Conservation (phyloP, 768 basidiomycete genomes). For the Boletus insuetus region DNA sequence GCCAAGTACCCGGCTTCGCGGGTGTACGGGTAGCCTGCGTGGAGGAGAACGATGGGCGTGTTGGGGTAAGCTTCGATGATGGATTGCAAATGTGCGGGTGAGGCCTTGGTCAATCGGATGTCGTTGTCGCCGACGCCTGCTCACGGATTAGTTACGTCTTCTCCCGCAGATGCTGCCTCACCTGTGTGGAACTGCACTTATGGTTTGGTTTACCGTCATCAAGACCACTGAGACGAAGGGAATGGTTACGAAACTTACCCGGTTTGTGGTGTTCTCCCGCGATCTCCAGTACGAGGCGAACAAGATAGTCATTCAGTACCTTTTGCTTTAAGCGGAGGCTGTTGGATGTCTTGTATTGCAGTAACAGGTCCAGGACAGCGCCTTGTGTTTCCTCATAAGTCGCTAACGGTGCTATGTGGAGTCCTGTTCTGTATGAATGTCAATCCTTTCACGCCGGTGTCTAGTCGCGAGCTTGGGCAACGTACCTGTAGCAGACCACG, state of each 20-base stretch:
- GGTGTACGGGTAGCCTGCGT: conserved; percentile 76
- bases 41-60: conserved; percentile 64
- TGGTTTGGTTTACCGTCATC: not conserved
- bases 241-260: conserved; percentile 36
- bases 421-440: conserved; percentile 48
- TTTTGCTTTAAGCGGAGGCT: conserved; percentile 59
- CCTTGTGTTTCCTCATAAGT: conserved; percentile 29
- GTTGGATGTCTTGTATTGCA: conserved; percentile 35
- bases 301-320: conserved; percentile 63
- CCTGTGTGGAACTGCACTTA: conserved; percentile 83
- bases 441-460: not conserved
- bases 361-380: conserved; percentile 31
- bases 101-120: conserved; percentile 53
- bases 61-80: conserved; percentile 62
- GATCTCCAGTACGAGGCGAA: conserved; percentile 51
- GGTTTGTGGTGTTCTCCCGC: conserved; percentile 56
- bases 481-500: conserved; percentile 60
- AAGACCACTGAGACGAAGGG: not conserved
- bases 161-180: not conserved
- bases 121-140: conserved; percentile 69
- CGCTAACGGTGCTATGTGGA: conserved; percentile 44
- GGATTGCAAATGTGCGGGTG: conserved; percentile 66
- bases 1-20: conserved; percentile 78
- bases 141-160: not conserved
- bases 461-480: not conserved